Evolutionary conservation across 2,329 filamentous ascomycete genomes (phyloP).

Genomic region (Chrysoporthe cubensis): DNA sequence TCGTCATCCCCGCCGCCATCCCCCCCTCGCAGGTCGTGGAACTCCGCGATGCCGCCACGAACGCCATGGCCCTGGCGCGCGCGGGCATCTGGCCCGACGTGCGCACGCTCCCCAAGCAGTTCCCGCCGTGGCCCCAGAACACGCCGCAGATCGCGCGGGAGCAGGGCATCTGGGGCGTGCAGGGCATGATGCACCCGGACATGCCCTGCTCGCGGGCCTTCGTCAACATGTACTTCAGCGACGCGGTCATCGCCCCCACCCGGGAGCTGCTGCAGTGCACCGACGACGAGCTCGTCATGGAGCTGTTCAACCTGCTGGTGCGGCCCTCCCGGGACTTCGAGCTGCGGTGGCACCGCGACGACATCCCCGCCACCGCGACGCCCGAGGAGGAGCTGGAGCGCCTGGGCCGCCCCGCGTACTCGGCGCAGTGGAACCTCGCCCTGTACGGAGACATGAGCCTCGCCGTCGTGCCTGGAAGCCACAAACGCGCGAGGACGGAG

Average conservation of each 20-base stretch:
- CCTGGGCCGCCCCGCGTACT: conserved; percentile 64
- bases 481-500: conserved; percentile 71
- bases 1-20: conserved; percentile 70
- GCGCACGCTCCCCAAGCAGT: conserved; percentile 86
- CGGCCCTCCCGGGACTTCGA: conserved; percentile 72
- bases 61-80: conserved; percentile 65
- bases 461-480: conserved; percentile 77
- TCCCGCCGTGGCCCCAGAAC: conserved; percentile 72
- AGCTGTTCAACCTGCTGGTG: conserved; percentile 85
- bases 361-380: conserved; percentile 69
- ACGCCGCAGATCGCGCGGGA: conserved; percentile 40
- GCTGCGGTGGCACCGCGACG: conserved; percentile 85
- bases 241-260: conserved; percentile 64
- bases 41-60: conserved; percentile 63
- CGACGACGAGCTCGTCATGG: conserved; percentile 76
- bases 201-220: conserved; percentile 51
- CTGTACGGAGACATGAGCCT: conserved; percentile 75
- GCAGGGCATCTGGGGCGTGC: conserved; percentile 71
- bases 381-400: conserved; percentile 68
- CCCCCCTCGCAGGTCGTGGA: conserved; percentile 55
- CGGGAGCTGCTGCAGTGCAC: conserved; percentile 62
- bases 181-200: conserved; percentile 30
- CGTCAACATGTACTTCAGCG: conserved; percentile 72
- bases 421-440: conserved; percentile 88
- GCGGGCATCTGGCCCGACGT: conserved; percentile 79